Conservation (phyloP, 352 stramenopile genomes). For the Phytophthora nicotianae region DNA sequence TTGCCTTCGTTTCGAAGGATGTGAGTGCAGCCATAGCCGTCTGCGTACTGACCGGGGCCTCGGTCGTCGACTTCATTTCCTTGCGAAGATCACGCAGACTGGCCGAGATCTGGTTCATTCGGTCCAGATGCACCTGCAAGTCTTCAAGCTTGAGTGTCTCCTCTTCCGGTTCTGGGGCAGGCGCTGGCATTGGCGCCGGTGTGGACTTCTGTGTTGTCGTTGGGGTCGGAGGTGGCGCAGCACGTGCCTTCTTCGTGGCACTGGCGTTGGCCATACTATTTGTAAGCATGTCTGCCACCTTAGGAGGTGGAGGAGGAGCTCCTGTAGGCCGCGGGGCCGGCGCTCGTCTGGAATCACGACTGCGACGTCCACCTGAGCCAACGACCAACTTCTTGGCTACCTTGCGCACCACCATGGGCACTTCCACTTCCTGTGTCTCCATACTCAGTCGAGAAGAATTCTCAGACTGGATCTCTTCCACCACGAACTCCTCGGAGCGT, state of each 20-base stretch:
- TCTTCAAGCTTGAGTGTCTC: constrained; percentile 64
- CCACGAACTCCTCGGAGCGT: constrained; percentile 16
- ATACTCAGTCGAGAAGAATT: constrained; percentile 12
- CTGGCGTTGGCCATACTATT: constrained; percentile 39
- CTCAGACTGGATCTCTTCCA: constrained; percentile 28
- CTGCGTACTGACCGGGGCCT: constrained; percentile 44
- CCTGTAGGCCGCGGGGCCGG: constrained; percentile 24
- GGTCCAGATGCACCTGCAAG: constrained; percentile 73
- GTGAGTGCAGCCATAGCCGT: constrained; percentile 55
- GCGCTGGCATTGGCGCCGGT: background rate
- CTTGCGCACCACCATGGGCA: constrained; percentile 58
- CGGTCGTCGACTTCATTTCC: constrained; percentile 49
- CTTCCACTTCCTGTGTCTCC: constrained; percentile 35
- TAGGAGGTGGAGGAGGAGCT: constrained; percentile 33
- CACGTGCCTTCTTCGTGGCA: constrained; percentile 22
- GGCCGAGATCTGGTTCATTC: constrained; percentile 77
- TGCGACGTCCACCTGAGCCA: constrained; percentile 39
- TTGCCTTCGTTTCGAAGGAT: constrained; percentile 61
- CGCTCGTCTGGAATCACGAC: constrained; percentile 30
- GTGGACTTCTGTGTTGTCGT: background rate
- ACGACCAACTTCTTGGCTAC: constrained; percentile 51
- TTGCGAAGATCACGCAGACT: constrained; percentile 54
- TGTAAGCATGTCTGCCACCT: constrained; percentile 35
- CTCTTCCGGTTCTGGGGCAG: constrained; percentile 23
- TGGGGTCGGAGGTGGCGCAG: constrained; percentile 19